Conservation (phyloP, 139 green algal species). For the Coccomyxa sp. region DNA sequence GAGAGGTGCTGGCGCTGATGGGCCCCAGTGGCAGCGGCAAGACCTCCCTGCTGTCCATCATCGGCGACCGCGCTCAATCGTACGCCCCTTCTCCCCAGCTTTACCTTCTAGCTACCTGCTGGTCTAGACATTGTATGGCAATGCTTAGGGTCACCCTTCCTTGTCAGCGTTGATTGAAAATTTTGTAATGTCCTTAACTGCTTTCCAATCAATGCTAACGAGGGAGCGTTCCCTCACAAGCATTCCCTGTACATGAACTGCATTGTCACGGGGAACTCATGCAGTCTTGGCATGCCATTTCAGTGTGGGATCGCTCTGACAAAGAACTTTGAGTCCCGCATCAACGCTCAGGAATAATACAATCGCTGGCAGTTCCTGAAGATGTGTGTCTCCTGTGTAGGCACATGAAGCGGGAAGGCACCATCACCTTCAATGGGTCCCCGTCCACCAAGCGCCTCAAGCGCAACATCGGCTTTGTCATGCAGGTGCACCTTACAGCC, state of each 20-base stretch:
- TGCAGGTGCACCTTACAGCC: slow-evolving; percentile 12
- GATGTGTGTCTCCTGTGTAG: not conserved
- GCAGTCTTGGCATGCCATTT: too few relatives aligned
- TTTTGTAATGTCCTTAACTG: too few relatives aligned
- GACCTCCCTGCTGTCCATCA: slow-evolving; percentile 69
- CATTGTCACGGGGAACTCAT: too few relatives aligned
- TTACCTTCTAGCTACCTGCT: not conserved
- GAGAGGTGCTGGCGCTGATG: slow-evolving; percentile 61
- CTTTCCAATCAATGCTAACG: too few relatives aligned
- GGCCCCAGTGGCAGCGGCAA: slow-evolving; percentile 49
- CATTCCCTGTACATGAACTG: too few relatives aligned
- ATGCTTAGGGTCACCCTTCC: not conserved
- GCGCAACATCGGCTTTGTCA: slow-evolving; percentile 27
- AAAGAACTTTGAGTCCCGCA: too few relatives aligned
- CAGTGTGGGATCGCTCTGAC: too few relatives aligned
- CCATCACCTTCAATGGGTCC: slow-evolving; percentile 70
- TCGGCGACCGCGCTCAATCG: slow-evolving; percentile 38
- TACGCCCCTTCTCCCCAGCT: not conserved
- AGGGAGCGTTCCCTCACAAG: too few relatives aligned
- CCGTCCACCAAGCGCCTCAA: slow-evolving; percentile 63
- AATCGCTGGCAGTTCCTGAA: too few relatives aligned
- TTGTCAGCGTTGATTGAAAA: not conserved
- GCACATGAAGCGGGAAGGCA: slow-evolving; percentile 24
- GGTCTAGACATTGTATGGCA: too few relatives aligned
- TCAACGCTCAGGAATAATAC: too few relatives aligned